Evolutionary conservation across 139 green algal genomes (phyloP), one percentile per base, ranked within the genome.

Genomic region (Astrephomene gubernaculifera): DNA sequence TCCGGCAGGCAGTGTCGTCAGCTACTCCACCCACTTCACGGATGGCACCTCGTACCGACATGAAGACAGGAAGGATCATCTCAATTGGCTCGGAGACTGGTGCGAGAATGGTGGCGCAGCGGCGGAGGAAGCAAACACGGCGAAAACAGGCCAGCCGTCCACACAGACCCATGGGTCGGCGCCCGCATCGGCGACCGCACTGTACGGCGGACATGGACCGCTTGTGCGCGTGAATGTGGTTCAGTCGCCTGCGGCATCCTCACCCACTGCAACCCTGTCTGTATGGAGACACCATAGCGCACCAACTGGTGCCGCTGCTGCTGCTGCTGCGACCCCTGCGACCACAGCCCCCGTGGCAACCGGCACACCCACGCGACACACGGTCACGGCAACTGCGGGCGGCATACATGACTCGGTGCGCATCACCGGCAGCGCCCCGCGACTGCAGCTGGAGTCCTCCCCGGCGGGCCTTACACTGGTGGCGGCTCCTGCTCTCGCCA

Each of bases 221-320:
- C 14, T 82, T 17, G 60, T 83, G 27, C 60, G 76, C 7, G 76
- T 83, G 12, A 83, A 72, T n/a, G n/a, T 71, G 35, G 14, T 44
- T 14, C 57, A 41, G 24, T 38, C 54, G 33, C 21, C 67, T 25
- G 10, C 45, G 2, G 12, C 72, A 33, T 33, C 72, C 72, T 7
- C 35, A 49, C 25, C 52, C 8, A n/a, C n/a, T 45, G 49, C 52
- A 38, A 44, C 38, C 22, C 68, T 61, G 53, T 82, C 74, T 14
- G 74, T 44, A 1, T 53, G 54, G 57, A 54, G 74, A 29, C 38
- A 61, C 24, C 52, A 54, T 0, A 43, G 60, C 17, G 68, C 39
- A 2, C 38, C 68, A 31, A 22, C 57, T 6, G 9, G 19, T 29
- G 57, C 57, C 57, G 19, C 57, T 67, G 57, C 57, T 67, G 57